phyloP scores from a whole-genome alignment of 768 basidiomycete species.

The Roridomyces roridus region DNA sequence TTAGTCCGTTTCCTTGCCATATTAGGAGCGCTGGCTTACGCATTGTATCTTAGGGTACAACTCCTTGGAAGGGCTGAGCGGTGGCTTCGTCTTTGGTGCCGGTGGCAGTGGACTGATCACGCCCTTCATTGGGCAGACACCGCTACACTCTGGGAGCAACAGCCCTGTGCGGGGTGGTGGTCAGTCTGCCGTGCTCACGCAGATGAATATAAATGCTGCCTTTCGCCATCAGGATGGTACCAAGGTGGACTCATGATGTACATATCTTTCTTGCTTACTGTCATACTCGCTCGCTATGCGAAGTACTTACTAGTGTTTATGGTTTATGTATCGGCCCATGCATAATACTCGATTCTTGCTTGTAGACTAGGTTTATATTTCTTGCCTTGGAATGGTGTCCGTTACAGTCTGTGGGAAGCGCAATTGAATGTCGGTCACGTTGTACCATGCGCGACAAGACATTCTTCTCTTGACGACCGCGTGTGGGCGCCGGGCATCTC shows the following conservation, averaged over 20 bases:
- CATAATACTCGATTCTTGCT: neutral
- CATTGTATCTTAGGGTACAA: constrained; percentile 65
- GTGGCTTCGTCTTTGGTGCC: constrained; percentile 85
- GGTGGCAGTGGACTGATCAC: constrained; percentile 87
- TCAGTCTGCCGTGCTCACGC: constrained; percentile 40
- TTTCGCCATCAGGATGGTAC: constrained; percentile 33
- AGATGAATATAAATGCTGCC: constrained; percentile 53
- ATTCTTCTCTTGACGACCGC: too few relatives aligned
- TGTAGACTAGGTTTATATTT: neutral
- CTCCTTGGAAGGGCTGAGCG: constrained; percentile 81
- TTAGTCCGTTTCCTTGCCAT: constrained; percentile 41
- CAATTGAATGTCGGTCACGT: too few relatives aligned
- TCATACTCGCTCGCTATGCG: too few relatives aligned
- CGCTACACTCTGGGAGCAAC: constrained; percentile 61
- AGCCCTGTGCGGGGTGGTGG: constrained; percentile 42
- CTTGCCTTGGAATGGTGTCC: too few relatives aligned
- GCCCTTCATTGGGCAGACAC: constrained; percentile 66
- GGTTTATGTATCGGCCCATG: constrained; percentile 2
- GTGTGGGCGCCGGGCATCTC: too few relatives aligned
- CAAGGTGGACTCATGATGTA: constrained; percentile 8
- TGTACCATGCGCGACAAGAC: too few relatives aligned
- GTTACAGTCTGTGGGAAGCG: too few relatives aligned
- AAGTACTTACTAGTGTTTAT: neutral
- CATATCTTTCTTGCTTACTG: neutral
- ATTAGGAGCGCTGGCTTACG: neutral